A percentile compares a stretch with the other conserved stretches of the same genome.
These are phyloP conservation scores for Fusarium veterinarium DNA, from an alignment of 2,329 filamentous ascomycete genomes.

Conservation along the genomic window DNA sequence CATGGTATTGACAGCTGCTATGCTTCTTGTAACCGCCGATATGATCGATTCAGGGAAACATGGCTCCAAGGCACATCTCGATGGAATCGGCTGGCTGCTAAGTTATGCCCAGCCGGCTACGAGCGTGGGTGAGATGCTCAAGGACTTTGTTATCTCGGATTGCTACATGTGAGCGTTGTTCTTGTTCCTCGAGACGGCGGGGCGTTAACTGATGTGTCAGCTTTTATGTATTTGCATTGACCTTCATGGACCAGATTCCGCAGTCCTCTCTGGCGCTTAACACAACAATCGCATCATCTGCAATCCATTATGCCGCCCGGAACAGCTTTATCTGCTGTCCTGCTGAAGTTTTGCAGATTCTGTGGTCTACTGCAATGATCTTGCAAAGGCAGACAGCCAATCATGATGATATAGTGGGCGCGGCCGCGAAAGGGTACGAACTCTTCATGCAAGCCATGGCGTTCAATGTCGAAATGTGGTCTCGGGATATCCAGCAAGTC, in stretches of 20 bases:
- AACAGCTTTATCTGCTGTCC: conserved; percentile 19
- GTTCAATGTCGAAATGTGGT: conserved; percentile 10
- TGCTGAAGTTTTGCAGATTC: conserved; percentile 6
- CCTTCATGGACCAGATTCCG: conserved; percentile 2
- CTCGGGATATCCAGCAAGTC: background rate
- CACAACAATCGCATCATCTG: background rate
- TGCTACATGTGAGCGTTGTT: conserved; percentile 2
- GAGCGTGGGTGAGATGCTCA: background rate
- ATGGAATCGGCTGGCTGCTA: background rate
- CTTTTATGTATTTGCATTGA: conserved; percentile 13
- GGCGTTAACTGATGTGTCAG: background rate
- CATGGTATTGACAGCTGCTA: background rate
- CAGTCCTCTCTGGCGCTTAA: background rate
- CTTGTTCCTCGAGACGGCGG: fast-evolving
- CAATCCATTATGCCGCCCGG: conserved; percentile 10
- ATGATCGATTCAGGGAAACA: conserved; percentile 17
- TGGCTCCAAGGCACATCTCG: conserved; percentile 12
- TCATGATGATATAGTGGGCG: background rate
- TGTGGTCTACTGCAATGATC: conserved; percentile 2
- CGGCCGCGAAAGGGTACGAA: background rate
- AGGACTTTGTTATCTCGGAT: conserved; percentile 15
- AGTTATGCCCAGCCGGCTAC: background rate
- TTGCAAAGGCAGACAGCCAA: background rate
- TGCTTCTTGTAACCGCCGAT: conserved; percentile 1
- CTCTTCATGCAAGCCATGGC: conserved; percentile 6